Percentiles rank a stretch among this genome's conserved stretches.
These are phyloP conservation scores for Graphiopsis chlorocephala DNA, from an alignment of 2,329 filamentous ascomycete species.

Conservation along the genomic window DNA sequence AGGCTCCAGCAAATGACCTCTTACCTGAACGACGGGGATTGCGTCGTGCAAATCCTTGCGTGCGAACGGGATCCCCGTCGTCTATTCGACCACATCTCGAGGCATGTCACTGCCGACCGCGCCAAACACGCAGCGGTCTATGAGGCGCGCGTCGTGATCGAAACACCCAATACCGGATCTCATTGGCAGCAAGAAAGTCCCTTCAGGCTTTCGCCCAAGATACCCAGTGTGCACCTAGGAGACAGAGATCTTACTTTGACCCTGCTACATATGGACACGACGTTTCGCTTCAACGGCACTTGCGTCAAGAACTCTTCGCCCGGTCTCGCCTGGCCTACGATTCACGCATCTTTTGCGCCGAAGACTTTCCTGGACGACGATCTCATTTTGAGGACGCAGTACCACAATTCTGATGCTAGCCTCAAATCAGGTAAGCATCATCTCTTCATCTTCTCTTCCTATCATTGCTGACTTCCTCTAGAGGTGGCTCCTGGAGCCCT, in stretches of 20 bases:
- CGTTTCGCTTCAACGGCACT: background rate
- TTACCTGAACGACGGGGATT: background rate
- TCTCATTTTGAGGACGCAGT: background rate
- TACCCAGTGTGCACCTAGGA: background rate
- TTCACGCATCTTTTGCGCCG: background rate
- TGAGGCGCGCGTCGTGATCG: background rate
- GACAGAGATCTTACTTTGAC: background rate
- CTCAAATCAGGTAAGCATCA: background rate
- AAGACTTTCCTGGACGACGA: background rate
- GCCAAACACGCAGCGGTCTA: background rate
- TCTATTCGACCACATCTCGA: background rate
- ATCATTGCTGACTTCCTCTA: background rate
- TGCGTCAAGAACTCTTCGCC: background rate
- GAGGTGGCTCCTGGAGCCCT: background rate
- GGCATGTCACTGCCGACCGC: background rate
- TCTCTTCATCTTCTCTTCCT: background rate
- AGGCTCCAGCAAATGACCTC: background rate
- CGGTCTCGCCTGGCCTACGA: background rate
- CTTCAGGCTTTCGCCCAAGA: background rate
- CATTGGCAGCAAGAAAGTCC: background rate
- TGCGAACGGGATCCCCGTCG: background rate
- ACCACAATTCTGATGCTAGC: background rate
- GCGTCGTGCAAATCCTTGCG: background rate
- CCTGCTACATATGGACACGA: background rate
- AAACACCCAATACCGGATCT: background rate